These are phyloP conservation scores for Nicotiana paniculata DNA, from an alignment of 257 asterid genomes.

Conservation along the genomic window DNA sequence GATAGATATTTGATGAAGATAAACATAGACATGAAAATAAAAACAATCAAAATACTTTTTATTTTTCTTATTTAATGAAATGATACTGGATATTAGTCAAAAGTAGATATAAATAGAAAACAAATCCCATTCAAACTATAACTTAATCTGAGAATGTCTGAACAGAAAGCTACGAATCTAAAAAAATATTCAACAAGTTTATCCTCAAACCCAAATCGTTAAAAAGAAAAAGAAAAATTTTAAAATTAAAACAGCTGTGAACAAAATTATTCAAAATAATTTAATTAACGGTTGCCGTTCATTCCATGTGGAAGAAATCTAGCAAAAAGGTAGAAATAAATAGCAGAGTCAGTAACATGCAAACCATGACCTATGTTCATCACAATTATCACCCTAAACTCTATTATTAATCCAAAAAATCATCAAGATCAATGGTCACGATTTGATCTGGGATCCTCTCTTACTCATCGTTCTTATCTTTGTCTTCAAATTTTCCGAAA, in stretches of 20 bases:
- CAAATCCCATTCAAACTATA: neutral
- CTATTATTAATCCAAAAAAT: neutral
- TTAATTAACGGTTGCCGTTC: neutral
- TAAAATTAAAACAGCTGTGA: neutral
- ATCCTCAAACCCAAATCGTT: neutral
- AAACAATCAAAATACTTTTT: neutral
- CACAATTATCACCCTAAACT: neutral
- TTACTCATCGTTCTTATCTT: conserved; percentile 21
- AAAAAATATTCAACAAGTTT: neutral
- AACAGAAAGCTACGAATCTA: neutral
- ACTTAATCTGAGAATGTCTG: conserved; percentile 4
- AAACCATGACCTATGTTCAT: conserved; percentile 6
- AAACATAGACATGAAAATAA: neutral
- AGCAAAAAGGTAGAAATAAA: neutral
- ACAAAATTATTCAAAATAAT: neutral
- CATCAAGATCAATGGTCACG: neutral
- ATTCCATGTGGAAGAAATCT: conserved; percentile 21
- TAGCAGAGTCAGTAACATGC: conserved; percentile 11
- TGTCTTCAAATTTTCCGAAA: neutral
- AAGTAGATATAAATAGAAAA: neutral
- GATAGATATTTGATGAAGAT: neutral
- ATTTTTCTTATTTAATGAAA: neutral
- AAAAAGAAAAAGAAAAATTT: neutral
- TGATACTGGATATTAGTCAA: neutral
- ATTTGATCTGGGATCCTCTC: neutral